These are phyloP conservation scores for Sphaerobolus stellatus DNA, from an alignment of 1,284 basidiomycete genomes.

Conservation along the genomic window DNA sequence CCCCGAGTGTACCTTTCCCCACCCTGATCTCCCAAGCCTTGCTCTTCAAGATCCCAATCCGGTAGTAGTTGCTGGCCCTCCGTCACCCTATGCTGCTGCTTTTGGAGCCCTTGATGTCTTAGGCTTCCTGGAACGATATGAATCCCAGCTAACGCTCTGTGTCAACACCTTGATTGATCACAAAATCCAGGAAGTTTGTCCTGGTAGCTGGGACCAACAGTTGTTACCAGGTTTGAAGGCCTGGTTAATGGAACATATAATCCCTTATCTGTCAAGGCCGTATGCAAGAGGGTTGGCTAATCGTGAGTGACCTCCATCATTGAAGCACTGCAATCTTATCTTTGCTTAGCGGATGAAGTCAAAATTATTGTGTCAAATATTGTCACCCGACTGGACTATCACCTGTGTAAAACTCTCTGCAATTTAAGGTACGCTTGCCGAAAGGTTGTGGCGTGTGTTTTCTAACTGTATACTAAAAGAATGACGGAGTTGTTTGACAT, in stretches of 20 bases:
- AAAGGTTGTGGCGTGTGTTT: neutral
- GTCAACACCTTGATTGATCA: constrained; percentile 83
- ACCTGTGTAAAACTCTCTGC: constrained; percentile 85
- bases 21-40: constrained; percentile 59
- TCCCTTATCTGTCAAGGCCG: constrained; percentile 80
- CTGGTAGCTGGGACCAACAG: constrained; percentile 66
- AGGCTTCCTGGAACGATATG: constrained; percentile 81
- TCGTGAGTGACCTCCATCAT: constrained; percentile 16
- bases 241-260: constrained; percentile 78
- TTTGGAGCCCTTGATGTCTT: constrained; percentile 73
- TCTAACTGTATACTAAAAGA: constrained; percentile 38
- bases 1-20: constrained; percentile 66
- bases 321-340: constrained; percentile 22
- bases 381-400: constrained; percentile 86
- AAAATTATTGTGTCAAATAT: constrained; percentile 74
- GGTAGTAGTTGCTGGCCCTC: constrained; percentile 26
- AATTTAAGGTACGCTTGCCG: constrained; percentile 65
- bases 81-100: constrained; percentile 35
- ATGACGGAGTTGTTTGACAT: constrained; percentile 93
- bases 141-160: constrained; percentile 78
- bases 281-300: constrained; percentile 66
- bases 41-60: constrained; percentile 55
- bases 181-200: constrained; percentile 65
- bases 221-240: constrained; percentile 60
- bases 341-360: constrained; percentile 61